Base-by-base conservation (phyloP, 257 asterid species). In the Fraxinus excelsior region DNA sequence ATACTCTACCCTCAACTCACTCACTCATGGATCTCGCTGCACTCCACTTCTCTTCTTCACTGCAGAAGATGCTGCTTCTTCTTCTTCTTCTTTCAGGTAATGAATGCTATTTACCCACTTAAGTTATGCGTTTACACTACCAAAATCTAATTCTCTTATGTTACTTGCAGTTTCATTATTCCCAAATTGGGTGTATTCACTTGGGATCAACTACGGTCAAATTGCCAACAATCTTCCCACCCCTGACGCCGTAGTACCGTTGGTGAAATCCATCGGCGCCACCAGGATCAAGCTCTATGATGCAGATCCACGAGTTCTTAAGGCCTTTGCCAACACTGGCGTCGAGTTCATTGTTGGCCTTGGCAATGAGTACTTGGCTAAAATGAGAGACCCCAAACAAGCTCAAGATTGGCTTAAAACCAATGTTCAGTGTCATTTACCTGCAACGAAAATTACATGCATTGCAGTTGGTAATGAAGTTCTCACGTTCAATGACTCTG, bases 151-250 rank as follows among this genome's bases (percentile, higher is more conserved):
- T 23, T 16, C 18, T 23, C 3, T 62, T 25, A 5, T 23, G 18
- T 23, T 62, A 25, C 68, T 25, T 74, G 84, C 82, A 79, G 84
- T 64, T 12, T 66, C 81, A n/a, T 58, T 80, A 1, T 76, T 79
- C 29, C 83, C 85, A 46, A 51, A 62, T 69, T 46, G 76, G 79
- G 88, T 81, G 56, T 44, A 69, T 23, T 71, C 90, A 11, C 76
- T 94, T 0, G 96, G 96, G 70, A 87, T 94, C 82, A 94, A 94
- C 92, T 94, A 94, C 80, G 97, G 98, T 31, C 97, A 85, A 79
- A 79, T 94, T 28, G 98, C 96, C 13, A 79, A 90, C 92, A 92
- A 94, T 78, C 92, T 94, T 51, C 98, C 97, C 19, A 79, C 87
- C 29, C 97, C 98, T 0, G 87, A 86, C 25, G 71, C 85, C 0